These are phyloP conservation scores for Castanea mollissima DNA, from an alignment of 306 rosid species.

Conservation along the genomic window DNA sequence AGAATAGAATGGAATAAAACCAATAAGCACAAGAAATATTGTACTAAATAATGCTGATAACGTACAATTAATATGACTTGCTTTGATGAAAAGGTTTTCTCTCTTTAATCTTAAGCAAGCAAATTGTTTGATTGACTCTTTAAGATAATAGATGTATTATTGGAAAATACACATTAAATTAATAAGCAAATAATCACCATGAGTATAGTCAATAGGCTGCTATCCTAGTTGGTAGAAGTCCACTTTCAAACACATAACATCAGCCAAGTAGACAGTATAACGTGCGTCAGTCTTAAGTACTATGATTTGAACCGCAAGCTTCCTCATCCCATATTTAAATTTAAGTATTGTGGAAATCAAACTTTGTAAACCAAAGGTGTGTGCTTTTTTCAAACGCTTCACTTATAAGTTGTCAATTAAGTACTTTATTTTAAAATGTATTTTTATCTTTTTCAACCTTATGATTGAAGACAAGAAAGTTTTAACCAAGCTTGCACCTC, in stretches of 20 bases:
- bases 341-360: not conserved
- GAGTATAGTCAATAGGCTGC: no score
- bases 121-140: not conserved
- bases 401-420: constrained; percentile 23
- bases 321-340: no score
- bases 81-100: not conserved
- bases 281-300: no score
- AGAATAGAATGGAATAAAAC: not conserved
- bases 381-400: constrained; percentile 20
- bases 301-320: no score
- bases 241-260: not conserved
- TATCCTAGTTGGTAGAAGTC: no score
- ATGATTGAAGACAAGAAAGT: constrained; percentile 24
- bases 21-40: not conserved
- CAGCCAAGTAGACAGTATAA: no score
- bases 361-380: not conserved
- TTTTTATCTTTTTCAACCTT: constrained; percentile 11
- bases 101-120: not conserved
- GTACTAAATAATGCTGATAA: not conserved
- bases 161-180: no score
- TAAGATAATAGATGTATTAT: no score
- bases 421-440: constrained; percentile 11
- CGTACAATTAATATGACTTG: not conserved
- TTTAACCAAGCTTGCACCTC: constrained; percentile 16
- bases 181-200: no score